Conservation (phyloP, 768 basidiomycete genomes). For the Lentinula raphanica region DNA sequence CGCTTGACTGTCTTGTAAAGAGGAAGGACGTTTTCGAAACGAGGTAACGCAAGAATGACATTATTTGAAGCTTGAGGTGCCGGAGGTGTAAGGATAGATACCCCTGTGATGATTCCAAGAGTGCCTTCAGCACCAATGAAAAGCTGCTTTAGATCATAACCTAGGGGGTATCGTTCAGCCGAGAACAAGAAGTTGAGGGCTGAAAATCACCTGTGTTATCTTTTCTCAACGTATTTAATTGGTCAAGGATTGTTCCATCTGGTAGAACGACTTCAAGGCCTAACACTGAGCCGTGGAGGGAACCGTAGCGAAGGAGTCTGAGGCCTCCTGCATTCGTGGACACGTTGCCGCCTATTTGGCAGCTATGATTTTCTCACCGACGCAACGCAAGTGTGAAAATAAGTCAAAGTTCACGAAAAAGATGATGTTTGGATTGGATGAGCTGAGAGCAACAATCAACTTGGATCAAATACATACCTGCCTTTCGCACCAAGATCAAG, state of each 20-base stretch:
- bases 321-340: slow-evolving; percentile 98
- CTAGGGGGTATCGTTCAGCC: slow-evolving; percentile 31
- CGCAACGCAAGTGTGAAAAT: not conserved
- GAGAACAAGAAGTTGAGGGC: not conserved
- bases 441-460: not conserved
- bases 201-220: slow-evolving; percentile 83
- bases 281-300: slow-evolving; percentile 89
- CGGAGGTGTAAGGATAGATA: slow-evolving; percentile 89
- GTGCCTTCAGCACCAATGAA: slow-evolving; percentile 98
- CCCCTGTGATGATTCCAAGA: slow-evolving; percentile 89
- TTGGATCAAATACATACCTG: slow-evolving; percentile 43
- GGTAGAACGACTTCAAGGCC: slow-evolving; percentile 95
- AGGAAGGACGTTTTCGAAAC: slow-evolving; percentile 81
- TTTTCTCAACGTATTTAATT: slow-evolving; percentile 86
- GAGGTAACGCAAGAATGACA: slow-evolving; percentile 83
- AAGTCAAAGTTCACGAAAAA: not conserved
- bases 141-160: slow-evolving; percentile 96
- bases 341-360: slow-evolving; percentile 97
- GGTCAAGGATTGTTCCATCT: slow-evolving; percentile 87
- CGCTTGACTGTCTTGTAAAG: slow-evolving; percentile 78
- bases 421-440: slow-evolving; percentile 1
- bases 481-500: slow-evolving; percentile 95
- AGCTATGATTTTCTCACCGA: slow-evolving; percentile 39
- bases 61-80: slow-evolving; percentile 83
- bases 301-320: slow-evolving; percentile 88